A percentile compares a stretch with the other conserved stretches of the same genome.
Evolutionary conservation across 306 rosid genomes (phyloP).

Genomic region (Cucurbita pepo): DNA sequence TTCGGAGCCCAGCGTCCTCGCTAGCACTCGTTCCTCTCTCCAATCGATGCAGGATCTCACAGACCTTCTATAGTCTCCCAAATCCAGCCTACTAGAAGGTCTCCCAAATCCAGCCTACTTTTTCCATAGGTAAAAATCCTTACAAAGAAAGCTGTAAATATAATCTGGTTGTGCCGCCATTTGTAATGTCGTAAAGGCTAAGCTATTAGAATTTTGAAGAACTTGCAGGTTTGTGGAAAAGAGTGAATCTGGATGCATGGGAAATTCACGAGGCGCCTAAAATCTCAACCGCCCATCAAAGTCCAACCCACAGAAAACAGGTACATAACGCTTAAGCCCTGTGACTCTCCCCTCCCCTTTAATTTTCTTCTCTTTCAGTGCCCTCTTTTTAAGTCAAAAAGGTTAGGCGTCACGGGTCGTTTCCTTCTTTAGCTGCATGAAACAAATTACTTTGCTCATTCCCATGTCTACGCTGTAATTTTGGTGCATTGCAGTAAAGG

Average conservation of each 20-base stretch:
- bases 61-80: not conserved
- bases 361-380: conserved; percentile 3
- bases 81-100: not conserved
- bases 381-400: conserved; percentile 2
- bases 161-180: not conserved
- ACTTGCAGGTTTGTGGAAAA: not conserved
- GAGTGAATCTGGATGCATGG: not conserved
- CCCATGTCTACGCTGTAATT: not conserved
- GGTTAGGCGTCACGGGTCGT: not conserved
- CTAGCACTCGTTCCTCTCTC: too few relatives aligned
- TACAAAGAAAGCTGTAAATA: not conserved
- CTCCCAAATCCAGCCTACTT: not conserved
- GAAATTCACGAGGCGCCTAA: not conserved
- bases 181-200: not conserved
- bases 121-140: not conserved
- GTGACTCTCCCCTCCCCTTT: not conserved
- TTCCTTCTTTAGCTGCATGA: not conserved
- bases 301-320: conserved; percentile 1
- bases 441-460: not conserved
- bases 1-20: too few relatives aligned
- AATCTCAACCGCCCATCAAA: conserved; percentile 1
- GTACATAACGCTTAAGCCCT: conserved; percentile 1
- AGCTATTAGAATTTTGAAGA: not conserved
- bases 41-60: too few relatives aligned
- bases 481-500: not conserved